Percentiles rank a stretch among this genome's conserved stretches.
Evolutionary conservation across 192 early-diverging fungal species (phyloP).

Genomic region (Podila clonocystis): DNA sequence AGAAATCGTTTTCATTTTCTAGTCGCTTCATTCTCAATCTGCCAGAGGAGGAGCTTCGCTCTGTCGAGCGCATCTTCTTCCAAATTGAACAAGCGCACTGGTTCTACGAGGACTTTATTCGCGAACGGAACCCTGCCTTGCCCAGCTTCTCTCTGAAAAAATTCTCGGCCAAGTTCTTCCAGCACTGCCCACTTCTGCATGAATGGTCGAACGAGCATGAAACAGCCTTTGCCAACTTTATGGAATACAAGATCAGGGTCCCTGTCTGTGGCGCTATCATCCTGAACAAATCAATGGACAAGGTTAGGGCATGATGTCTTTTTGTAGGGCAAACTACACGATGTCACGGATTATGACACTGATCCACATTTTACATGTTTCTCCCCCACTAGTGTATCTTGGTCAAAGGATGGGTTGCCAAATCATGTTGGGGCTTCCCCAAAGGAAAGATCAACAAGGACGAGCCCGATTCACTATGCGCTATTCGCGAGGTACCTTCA

Average conservation of each 20-base stretch:
- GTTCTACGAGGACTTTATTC: constrained; percentile 99
- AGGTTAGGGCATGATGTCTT: constrained; percentile 49
- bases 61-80: constrained; percentile 97
- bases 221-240: constrained; percentile 88
- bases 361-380: not conserved
- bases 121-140: constrained; percentile 81
- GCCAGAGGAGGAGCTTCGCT: constrained; percentile 91
- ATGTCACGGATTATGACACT: not conserved
- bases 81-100: constrained; percentile 99
- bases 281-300: constrained; percentile 82
- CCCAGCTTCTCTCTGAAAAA: constrained; percentile 88
- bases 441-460: constrained; percentile 99
- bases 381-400: constrained; percentile 68
- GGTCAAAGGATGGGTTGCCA: constrained; percentile 93
- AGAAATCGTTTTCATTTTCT: constrained; percentile 3
- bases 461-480: constrained; percentile 88
- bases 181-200: constrained; percentile 89
- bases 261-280: constrained; percentile 99
- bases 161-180: constrained; percentile 85
- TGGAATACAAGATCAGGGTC: constrained; percentile 95
- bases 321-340: not conserved
- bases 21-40: constrained; percentile 99
- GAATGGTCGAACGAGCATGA: constrained; percentile 92
- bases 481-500: constrained; percentile 83
- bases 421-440: constrained; percentile 97